Evolutionary conservation across 2,329 filamentous ascomycete genomes (phyloP), one percentile per base, ranked within the genome.

Genomic region (Exophiala viscosa): DNA sequence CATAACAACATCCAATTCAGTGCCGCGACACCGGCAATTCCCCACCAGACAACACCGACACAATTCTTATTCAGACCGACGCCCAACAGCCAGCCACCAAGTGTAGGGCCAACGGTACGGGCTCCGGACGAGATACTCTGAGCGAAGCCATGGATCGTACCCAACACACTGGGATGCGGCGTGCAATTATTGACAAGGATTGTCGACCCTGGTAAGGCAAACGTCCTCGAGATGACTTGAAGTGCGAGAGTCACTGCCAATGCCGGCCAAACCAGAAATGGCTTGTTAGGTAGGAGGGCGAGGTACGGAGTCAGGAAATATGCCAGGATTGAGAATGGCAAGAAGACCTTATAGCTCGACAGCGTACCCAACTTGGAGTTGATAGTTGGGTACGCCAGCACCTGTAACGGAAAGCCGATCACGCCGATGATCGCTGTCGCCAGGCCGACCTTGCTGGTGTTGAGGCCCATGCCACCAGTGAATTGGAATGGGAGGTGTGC

Each of bases 361-460:
- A 90, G 70, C 1, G 86, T 86, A 32, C 88, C 88, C 1, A 89
- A 77, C 2, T 78, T 78, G 1, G 76, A 73, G 42, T 87, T 87
- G 14, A 90, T 71, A 28, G 71, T 70, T 1, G 88, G 87, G 65
- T 91, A 92, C 8, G 89, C 70, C 45, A 87, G 75, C 17, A 89
- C 77, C 65, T 89, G 86, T 41, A 93, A 74, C 0, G 76, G 72
- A 34, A 93, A 85, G n/a, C 89, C 89, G 39, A 92, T 83, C 44
- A 81, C 70, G 7, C 88, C 89, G 13, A 93, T 78, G 46, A 87
- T 84, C 2, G 88, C 84, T 73, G 91, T 90, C 3, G 87, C 86
- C 39, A 88, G 72, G n/a, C 88, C 88, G 31, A 93, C 86, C 2
- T 81, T 79, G 1, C 80, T 77, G 0, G 87, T 84, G 0, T 81